Conservation (phyloP, 2,329 filamentous ascomycete genomes). For the Fusarium tricinctum region DNA sequence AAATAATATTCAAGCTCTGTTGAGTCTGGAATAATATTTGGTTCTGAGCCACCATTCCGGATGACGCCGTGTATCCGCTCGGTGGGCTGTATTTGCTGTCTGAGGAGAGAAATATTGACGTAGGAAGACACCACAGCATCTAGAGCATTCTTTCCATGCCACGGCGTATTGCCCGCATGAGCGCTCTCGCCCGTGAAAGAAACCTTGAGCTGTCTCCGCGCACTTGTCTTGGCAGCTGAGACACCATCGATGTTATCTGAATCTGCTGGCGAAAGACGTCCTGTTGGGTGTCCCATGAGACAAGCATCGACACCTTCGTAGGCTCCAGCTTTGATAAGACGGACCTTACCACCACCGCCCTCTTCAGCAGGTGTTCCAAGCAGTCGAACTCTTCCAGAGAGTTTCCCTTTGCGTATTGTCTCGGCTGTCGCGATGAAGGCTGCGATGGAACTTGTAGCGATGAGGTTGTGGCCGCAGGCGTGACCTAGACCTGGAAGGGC, state of each 20-base stretch:
- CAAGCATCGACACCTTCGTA: constrained; percentile 55
- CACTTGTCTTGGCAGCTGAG: constrained; percentile 60
- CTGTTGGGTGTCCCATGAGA: constrained; percentile 50
- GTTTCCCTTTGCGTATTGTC: constrained; percentile 4
- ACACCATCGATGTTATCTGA: constrained; percentile 49
- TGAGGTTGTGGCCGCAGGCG: constrained; percentile 37
- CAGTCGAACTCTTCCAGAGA: constrained; percentile 17
- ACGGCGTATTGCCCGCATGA: constrained; percentile 70
- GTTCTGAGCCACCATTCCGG: constrained; percentile 64
- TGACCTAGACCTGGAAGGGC: constrained; percentile 33
- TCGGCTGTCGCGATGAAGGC: constrained; percentile 38
- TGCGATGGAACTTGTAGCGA: constrained; percentile 34
- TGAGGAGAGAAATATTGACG: constrained; percentile 63
- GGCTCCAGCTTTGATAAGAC: constrained; percentile 60
- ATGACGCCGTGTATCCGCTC: constrained; percentile 67
- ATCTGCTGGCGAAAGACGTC: constrained; percentile 7
- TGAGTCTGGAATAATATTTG: constrained; percentile 70
- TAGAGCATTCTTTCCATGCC: constrained; percentile 71
- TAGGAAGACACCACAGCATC: constrained; percentile 68
- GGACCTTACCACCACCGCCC: constrained; percentile 66
- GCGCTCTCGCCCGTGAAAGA: constrained; percentile 68
- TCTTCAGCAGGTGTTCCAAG: constrained; percentile 68
- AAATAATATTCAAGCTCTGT: constrained; percentile 56
- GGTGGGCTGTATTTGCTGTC: constrained; percentile 68
- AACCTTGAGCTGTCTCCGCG: constrained; percentile 65